Base-by-base conservation (phyloP, 495 filamentous ascomycete genomes). In the Ascobolus immersus region DNA sequence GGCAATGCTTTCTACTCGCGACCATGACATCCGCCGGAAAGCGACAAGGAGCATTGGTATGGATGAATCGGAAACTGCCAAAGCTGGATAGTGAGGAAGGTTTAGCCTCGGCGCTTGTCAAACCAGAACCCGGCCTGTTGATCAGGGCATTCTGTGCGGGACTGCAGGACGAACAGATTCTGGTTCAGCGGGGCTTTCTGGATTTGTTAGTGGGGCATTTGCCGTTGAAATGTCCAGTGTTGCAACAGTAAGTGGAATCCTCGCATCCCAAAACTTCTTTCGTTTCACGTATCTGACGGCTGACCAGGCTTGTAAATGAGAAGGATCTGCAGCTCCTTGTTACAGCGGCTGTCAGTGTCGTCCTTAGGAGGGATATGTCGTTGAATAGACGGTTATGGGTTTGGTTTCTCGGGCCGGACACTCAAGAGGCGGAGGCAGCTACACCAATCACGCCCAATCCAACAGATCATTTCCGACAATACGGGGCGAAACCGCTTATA, bases 1-100 rank as follows among this genome's bases (percentile, higher is more conserved):
- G 86, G 86, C 86, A 99, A 56, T 92, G 78, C 52, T 74, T 99
- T 41, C 92, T 99, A 42, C 60, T 94, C 23, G 79, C 81, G 10
- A 69, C 77, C 0, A 90, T 99, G 22, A 92, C 84, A 4, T 81
- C 78, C 45, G 60, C 75, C 17, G 75, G 67, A 25, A 63, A 89
- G 38, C 67, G 86, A 28, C 71, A 74, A 41, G 86, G 86, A 17
- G 78, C 79, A 14, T 55, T 99, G 35, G 77, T 84, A 17, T 94
- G 77, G 51, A 55, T 99, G 28, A 57, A 64, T 17, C 73, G 80
- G 35, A 69, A 67, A 42, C 59, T 99, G 9, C 86, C 86, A 9
- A 74, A 62, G 39, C 55, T 93, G 18, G 77, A 46, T 17, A 49
- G n/a, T 43, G 24, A 65, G 28, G 61, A 76, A 4, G 62, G 76